These are phyloP conservation scores for Lactarius indigo DNA, from an alignment of 768 basidiomycete species.

Conservation along the genomic window DNA sequence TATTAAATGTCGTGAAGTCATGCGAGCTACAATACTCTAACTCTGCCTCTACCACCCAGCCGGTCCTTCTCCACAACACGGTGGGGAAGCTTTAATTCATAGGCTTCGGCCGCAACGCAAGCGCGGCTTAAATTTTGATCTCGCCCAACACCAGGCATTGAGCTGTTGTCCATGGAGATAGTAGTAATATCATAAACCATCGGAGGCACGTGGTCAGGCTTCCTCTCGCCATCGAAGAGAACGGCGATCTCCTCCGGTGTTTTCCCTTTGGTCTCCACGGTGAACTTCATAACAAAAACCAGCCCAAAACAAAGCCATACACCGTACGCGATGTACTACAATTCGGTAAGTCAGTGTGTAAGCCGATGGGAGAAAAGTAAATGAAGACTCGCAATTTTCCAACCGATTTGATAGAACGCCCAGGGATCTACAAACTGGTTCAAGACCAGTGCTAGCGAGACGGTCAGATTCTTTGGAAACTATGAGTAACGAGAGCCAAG, in stretches of 20 bases:
- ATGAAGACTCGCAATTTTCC: conserved; percentile 37
- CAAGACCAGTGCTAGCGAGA: conserved; percentile 67
- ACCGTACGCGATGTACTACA: conserved; percentile 54
- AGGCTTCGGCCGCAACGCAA: neutral
- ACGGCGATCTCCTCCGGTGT: conserved; percentile 74
- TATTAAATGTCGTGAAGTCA: neutral
- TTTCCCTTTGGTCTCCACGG: conserved; percentile 63
- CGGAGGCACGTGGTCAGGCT: conserved; percentile 38
- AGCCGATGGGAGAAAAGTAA: neutral
- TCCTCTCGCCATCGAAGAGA: conserved; percentile 62
- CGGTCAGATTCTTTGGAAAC: conserved; percentile 48
- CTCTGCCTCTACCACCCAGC: neutral
- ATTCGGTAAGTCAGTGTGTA: conserved; percentile 20
- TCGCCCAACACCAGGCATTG: neutral
- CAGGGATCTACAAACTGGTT: conserved; percentile 80
- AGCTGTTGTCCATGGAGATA: conserved; percentile 27
- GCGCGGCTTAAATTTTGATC: neutral
- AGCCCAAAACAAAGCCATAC: conserved; percentile 65
- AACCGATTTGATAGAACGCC: conserved; percentile 50
- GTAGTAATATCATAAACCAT: conserved; percentile 50
- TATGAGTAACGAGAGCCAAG: neutral
- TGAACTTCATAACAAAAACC: conserved; percentile 48
- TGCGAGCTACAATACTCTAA: neutral
- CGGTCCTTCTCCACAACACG: conserved; percentile 8
- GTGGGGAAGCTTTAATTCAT: conserved; percentile 6